Conservation (phyloP, 331 rosid species). For the Rosa hybrid region DNA sequence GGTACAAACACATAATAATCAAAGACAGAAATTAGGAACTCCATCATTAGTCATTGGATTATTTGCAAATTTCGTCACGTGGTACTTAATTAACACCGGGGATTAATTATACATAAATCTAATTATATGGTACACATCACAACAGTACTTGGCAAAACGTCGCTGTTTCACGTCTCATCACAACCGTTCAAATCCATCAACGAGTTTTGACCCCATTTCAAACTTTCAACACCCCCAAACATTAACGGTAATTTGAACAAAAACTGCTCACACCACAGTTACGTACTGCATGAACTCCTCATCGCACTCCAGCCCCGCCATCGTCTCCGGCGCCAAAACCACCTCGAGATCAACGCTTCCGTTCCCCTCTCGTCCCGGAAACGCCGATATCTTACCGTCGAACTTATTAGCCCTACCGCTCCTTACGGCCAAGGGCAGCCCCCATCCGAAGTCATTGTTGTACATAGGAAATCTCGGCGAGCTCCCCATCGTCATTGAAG, state of each 20-base stretch:
- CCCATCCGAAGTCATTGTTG: constrained; percentile 97
- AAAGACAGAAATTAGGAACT: not conserved
- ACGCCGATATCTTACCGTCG: constrained; percentile 94
- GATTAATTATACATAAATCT: not conserved
- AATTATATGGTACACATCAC: constrained; percentile 3
- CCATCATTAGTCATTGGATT: not conserved
- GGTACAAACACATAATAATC: not conserved
- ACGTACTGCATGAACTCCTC: constrained; percentile 82
- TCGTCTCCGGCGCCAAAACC: constrained; percentile 73
- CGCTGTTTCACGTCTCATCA: constrained; percentile 23
- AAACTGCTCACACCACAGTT: not conserved
- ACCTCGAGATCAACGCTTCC: constrained; percentile 91
- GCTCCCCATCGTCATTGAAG: constrained; percentile 92
- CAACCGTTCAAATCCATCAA: not conserved
- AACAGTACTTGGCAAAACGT: constrained; percentile 8
- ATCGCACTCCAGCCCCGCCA: constrained; percentile 67
- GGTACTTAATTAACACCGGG: constrained; percentile 2
- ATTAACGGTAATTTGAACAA: constrained; percentile 10
- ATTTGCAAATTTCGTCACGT: constrained; percentile 12
- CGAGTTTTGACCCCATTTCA: constrained; percentile 16
- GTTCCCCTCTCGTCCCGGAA: constrained; percentile 77
- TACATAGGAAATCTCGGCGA: constrained; percentile 97
- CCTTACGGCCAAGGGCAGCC: constrained; percentile 69
- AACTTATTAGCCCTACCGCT: constrained; percentile 86
- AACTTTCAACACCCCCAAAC: not conserved